A percentile compares a stretch with the other conserved stretches of the same genome.
phyloP scores from a whole-genome alignment of 2,329 filamentous ascomycete genomes.

The Neofusicoccum kwambonambiense region DNA sequence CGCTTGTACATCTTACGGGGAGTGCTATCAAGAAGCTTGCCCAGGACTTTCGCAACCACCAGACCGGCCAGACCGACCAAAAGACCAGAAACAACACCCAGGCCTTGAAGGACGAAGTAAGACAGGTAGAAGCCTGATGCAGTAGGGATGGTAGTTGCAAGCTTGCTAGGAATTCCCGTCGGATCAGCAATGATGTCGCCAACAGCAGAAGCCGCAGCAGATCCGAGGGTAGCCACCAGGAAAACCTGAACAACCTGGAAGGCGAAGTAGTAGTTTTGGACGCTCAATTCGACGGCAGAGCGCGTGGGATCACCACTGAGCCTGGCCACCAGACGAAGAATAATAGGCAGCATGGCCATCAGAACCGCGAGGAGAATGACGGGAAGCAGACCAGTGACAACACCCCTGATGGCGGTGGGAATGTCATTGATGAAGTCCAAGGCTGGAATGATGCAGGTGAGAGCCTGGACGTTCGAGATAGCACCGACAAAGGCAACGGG shows the following conservation, averaged over 20 bases:
- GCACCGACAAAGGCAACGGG: constrained; percentile 77
- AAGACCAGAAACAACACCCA: constrained; percentile 72
- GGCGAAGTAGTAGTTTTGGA: constrained; percentile 86
- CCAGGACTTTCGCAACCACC: constrained; percentile 69
- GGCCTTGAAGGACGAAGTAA: constrained; percentile 90
- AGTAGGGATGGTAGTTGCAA: constrained; percentile 73
- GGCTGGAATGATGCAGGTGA: constrained; percentile 64
- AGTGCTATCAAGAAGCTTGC: constrained; percentile 71
- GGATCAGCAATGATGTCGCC: constrained; percentile 64
- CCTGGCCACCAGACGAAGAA: constrained; percentile 67
- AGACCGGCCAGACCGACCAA: constrained; percentile 74
- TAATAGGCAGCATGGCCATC: constrained; percentile 79
- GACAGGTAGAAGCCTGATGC: constrained; percentile 93
- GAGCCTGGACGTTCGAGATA: constrained; percentile 77
- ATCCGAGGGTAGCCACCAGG: constrained; percentile 78
- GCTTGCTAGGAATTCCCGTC: constrained; percentile 57
- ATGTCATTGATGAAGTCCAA: constrained; percentile 72
- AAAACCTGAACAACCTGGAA: constrained; percentile 94
- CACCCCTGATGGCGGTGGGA: constrained; percentile 70
- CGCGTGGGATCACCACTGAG: constrained; percentile 76
- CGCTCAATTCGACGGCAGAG: constrained; percentile 80
- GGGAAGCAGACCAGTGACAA: constrained; percentile 82
- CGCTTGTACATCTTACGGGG: constrained; percentile 52
- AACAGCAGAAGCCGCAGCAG: constrained; percentile 66
- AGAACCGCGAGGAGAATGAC: constrained; percentile 75